phyloP scores from a whole-genome alignment of 2,329 filamentous ascomycete genomes.

The Lachnellula subtilissima region DNA sequence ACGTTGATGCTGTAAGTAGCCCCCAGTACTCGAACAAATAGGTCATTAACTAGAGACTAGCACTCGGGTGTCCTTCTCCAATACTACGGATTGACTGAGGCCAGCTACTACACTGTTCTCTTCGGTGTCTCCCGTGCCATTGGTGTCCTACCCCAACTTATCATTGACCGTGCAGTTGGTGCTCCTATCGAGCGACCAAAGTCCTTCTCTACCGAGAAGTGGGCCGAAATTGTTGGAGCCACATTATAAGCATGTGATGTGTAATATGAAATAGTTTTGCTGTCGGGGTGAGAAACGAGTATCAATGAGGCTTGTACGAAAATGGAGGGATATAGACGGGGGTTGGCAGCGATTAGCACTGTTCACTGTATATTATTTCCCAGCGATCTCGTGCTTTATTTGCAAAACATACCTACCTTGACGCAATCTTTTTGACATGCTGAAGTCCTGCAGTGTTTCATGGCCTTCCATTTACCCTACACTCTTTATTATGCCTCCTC shows the following conservation, averaged over 20 bases:
- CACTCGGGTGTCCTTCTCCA: constrained; percentile 99
- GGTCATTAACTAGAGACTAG: background rate
- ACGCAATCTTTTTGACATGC: constrained; percentile 1
- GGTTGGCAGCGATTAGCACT: constrained; percentile 19
- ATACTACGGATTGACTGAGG: constrained; percentile 98
- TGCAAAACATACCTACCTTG: constrained; percentile 16
- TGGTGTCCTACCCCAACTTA: constrained; percentile 97
- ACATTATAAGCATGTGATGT: constrained; percentile 67
- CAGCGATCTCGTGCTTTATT: constrained; percentile 23
- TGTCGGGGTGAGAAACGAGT: background rate
- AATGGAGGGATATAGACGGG: constrained; percentile 25
- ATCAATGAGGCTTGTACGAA: constrained; percentile 23
- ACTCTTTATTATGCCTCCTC: too few relatives aligned
- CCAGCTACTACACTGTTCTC: constrained; percentile 99
- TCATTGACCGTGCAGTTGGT: constrained; percentile 97
- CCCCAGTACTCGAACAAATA: background rate
- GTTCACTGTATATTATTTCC: constrained; percentile 32
- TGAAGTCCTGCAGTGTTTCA: background rate
- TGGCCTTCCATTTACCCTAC: too few relatives aligned
- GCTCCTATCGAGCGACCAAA: constrained; percentile 98
- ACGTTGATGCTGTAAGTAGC: constrained; percentile 69
- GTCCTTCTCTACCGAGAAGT: constrained; percentile 97
- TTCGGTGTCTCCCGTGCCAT: constrained; percentile 98
- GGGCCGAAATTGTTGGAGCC: constrained; percentile 85
- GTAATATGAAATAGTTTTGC: background rate